Conservation (phyloP, 2,329 filamentous ascomycete genomes). For the Arthroderma sp. region DNA sequence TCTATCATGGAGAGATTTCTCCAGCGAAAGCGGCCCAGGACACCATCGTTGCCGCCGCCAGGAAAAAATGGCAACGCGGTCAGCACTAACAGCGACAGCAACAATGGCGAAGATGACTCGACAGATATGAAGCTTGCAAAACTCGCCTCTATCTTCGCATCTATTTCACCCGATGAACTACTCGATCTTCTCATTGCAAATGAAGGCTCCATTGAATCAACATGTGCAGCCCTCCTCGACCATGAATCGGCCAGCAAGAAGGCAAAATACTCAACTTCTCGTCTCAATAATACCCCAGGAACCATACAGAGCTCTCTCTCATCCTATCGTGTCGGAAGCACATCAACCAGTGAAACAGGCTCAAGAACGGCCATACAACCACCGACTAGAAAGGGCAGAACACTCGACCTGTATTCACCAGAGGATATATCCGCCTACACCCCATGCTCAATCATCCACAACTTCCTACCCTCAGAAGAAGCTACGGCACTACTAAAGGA, state of each 20-base stretch:
- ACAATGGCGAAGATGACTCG: conserved; percentile 48
- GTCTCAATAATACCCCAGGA: conserved; percentile 18
- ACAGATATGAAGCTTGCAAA: conserved; percentile 85
- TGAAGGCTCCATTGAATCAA: conserved; percentile 59
- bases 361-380: conserved; percentile 9
- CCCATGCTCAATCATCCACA: conserved; percentile 83
- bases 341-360: neutral
- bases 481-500: conserved; percentile 65
- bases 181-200: conserved; percentile 68
- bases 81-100: too few relatives aligned
- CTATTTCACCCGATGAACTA: conserved; percentile 50
- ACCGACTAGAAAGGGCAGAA: conserved; percentile 64
- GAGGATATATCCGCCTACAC: conserved; percentile 70
- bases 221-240: conserved; percentile 43
- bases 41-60: too few relatives aligned
- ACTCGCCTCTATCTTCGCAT: conserved; percentile 61
- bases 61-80: too few relatives aligned
- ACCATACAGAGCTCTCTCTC: conserved; percentile 53
- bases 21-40: too few relatives aligned
- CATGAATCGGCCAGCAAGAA: conserved; percentile 11
- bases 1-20: too few relatives aligned
- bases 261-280: conserved; percentile 24
- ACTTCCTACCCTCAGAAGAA: conserved; percentile 61
- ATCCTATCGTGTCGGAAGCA: conserved; percentile 16
- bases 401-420: conserved; percentile 70